Conservation (phyloP, 1,139 yeast species). For the Zygosaccharomyces pseudobailii region DNA sequence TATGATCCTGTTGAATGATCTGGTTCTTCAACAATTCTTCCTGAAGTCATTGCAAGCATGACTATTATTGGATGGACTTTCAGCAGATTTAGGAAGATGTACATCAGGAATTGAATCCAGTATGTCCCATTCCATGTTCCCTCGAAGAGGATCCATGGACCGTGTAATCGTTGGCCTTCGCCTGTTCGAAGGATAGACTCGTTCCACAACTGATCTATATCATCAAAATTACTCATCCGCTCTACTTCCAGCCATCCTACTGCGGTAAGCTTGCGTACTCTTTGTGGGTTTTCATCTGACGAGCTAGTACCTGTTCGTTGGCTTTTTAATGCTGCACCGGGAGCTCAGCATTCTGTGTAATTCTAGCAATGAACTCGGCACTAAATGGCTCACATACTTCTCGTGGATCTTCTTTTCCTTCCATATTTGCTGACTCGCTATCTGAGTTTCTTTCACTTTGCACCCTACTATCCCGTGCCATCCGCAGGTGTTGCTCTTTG, state of each 20-base stretch:
- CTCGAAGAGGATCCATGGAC: not conserved
- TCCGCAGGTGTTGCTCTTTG: constrained; percentile 6
- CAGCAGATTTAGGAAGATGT: not conserved
- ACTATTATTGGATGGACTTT: not conserved
- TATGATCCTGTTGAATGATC: constrained; percentile 12
- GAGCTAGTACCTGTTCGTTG: not conserved
- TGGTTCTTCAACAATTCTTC: constrained; percentile 7
- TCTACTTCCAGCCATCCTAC: not conserved
- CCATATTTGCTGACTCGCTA: too few relatives aligned
- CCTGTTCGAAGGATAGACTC: not conserved
- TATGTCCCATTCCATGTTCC: too few relatives aligned
- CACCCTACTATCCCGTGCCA: constrained; percentile 6
- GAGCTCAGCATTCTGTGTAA: not conserved
- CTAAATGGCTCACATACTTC: not conserved
- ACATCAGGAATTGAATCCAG: not conserved
- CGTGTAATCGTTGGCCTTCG: not conserved
- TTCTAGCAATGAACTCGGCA: not conserved
- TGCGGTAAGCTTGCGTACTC: not conserved
- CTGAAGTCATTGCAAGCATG: not conserved
- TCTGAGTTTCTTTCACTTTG: not conserved
- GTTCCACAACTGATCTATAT: not conserved
- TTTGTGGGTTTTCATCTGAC: not conserved
- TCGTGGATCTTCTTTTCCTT: not conserved
- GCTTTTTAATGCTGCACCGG: not conserved
- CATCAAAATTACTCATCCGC: not conserved